These are phyloP conservation scores for Malassezia pachydermatis DNA, from an alignment of 1,284 basidiomycete genomes.

Conservation along the genomic window DNA sequence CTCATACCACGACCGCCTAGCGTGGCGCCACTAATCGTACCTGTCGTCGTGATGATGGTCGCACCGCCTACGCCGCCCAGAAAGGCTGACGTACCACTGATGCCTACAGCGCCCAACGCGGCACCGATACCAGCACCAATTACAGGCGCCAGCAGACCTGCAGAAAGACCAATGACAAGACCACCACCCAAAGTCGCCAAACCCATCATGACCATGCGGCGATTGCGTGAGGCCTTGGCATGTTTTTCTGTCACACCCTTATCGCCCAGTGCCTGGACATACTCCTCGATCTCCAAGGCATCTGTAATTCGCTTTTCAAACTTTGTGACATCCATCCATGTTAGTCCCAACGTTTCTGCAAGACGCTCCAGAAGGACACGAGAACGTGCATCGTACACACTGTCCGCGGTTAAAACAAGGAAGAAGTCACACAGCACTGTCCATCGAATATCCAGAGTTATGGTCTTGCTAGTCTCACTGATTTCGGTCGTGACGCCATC, in stretches of 20 bases:
- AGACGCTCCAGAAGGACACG: constrained; percentile 43
- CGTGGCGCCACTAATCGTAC: constrained; percentile 39
- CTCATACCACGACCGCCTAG: constrained; percentile 45
- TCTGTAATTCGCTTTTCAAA: constrained; percentile 47
- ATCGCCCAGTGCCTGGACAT: constrained; percentile 35
- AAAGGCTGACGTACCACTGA: constrained; percentile 42
- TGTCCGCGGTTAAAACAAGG: constrained; percentile 44
- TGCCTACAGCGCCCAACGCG: constrained; percentile 42
- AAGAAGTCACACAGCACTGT: constrained; percentile 47
- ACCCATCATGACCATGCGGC: constrained; percentile 45
- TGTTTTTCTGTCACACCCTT: constrained; percentile 26
- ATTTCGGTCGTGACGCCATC: constrained; percentile 45
- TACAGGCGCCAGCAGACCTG: constrained; percentile 42
- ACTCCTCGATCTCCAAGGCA: constrained; percentile 45
- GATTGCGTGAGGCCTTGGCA: constrained; percentile 28
- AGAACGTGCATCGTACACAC: constrained; percentile 45
- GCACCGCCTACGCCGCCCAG: constrained; percentile 45
- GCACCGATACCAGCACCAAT: constrained; percentile 46
- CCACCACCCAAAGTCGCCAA: constrained; percentile 46
- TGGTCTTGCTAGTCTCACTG: constrained; percentile 35
- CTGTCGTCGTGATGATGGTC: constrained; percentile 45
- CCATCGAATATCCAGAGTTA: constrained; percentile 47
- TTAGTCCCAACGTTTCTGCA: constrained; percentile 36
- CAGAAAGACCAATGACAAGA: constrained; percentile 45
- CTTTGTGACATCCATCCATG: constrained; percentile 48